Conservation (phyloP, 306 rosid genomes). For the Fragaria iinumae region DNA sequence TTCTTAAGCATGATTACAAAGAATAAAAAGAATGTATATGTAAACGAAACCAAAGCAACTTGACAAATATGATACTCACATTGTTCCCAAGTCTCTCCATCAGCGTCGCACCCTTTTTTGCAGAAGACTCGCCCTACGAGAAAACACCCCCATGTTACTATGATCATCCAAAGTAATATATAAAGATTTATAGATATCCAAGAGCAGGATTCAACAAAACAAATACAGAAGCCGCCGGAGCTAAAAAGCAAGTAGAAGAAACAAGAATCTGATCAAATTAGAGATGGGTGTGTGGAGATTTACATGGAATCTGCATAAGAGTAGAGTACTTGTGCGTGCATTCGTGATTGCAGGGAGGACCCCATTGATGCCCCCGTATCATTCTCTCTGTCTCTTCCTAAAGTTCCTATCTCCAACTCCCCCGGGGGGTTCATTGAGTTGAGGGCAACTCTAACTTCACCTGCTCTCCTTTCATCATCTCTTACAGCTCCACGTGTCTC, state of each 20-base stretch:
- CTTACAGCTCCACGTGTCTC: too few relatives aligned
- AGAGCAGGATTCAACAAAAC: background rate
- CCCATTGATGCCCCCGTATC: slow-evolving; percentile 71
- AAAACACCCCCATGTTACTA: slow-evolving; percentile 13
- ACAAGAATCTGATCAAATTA: background rate
- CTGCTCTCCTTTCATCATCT: background rate
- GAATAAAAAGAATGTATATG: too few relatives aligned
- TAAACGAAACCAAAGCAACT: background rate
- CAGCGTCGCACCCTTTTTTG: slow-evolving; percentile 84
- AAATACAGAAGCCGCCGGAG: too few relatives aligned
- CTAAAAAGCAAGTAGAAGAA: too few relatives aligned
- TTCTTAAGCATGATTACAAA: too few relatives aligned
- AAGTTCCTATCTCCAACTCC: background rate
- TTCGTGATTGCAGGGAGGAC: slow-evolving; percentile 65
- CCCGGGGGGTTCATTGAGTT: background rate
- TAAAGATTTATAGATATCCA: too few relatives aligned
- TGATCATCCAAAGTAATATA: background rate
- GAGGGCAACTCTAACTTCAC: background rate
- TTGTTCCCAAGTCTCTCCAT: slow-evolving; percentile 77
- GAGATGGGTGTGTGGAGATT: slow-evolving; percentile 9
- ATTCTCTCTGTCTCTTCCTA: slow-evolving; percentile 11
- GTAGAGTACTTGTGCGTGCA: slow-evolving; percentile 78
- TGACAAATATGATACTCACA: slow-evolving; percentile 45
- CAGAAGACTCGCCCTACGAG: slow-evolving; percentile 87
- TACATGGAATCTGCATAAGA: slow-evolving; percentile 77